Base-by-base conservation (phyloP, 1,139 yeast genomes). In the Saccharomyces hybrid region DNA sequence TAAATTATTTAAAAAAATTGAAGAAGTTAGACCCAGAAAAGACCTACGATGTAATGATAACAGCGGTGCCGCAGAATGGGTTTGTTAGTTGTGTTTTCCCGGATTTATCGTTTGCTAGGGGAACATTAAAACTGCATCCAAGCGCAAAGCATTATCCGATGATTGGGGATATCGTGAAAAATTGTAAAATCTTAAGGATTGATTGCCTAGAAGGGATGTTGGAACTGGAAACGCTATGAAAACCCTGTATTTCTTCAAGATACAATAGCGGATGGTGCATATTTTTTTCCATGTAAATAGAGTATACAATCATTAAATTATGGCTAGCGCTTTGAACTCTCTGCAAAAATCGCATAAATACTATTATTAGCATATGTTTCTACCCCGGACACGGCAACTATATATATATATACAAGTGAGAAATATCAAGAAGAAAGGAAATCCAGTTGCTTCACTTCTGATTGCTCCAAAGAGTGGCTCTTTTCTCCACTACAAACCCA, bases 401-500 rank as follows among this genome's bases (percentile, higher is more conserved):
- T 34, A 16, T 34, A 9, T 34, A 16, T 14, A 34, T 34, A 8
- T 14, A 14, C 20, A 34, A 34, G 23, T 34, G 25, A 34, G 42
- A 11, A 16, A 34, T 34, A 34, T 16, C 25, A 14, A 34, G 42
- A 34, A 34, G 42, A 34, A 34, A 14, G 42, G 7, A 11, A 34
- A 14, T 16, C 42, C 42, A 34, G 23, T 9, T 34, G 23, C 23
- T 34, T 34, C 11, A 16, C 23, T 34, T 14, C 28, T 14, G 28
- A 41, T 8, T 11, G 34, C 23, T 48, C 54, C 50, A 59, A 31
- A 53, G 49, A 14, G 46, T 27, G 48, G 44, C 52, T 51, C 66
- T 57, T 52, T 72, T 78, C 70, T 73, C 75, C 46, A 81, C 75
- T 8, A 68, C 68, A 61, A 80, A 85, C 0, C 95, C 95, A 11